phyloP scores from a whole-genome alignment of 225 moss, liverwort and hornwort species.

The Sphagnum tenellum region DNA sequence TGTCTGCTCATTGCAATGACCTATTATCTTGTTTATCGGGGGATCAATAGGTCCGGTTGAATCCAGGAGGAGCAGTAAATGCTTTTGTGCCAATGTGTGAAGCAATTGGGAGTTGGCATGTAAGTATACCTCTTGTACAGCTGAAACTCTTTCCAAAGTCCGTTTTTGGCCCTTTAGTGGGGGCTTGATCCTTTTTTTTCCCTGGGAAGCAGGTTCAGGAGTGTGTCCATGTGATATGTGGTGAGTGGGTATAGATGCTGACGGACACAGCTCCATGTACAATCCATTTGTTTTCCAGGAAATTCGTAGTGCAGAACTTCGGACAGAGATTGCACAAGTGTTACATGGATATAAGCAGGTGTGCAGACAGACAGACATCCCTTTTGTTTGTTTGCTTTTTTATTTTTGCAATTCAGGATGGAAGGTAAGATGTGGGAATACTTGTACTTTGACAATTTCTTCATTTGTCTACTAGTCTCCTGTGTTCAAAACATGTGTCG shows the following conservation, averaged over 20 bases:
- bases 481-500: background rate
- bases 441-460: background rate
- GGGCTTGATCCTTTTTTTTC: background rate
- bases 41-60: slow-evolving; percentile 59
- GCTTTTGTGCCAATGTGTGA: slow-evolving; percentile 93
- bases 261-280: too few species aligned
- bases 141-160: too few species aligned
- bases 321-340: slow-evolving; percentile 85
- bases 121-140: slow-evolving; percentile 28
- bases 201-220: slow-evolving; percentile 3
- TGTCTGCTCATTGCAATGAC: background rate
- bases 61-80: slow-evolving; percentile 82
- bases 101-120: slow-evolving; percentile 99
- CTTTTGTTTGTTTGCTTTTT: too few species aligned
- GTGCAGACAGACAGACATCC: too few species aligned
- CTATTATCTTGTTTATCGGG: too few species aligned
- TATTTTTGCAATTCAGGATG: too few species aligned
- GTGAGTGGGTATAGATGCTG: background rate
- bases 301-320: slow-evolving; percentile 80
- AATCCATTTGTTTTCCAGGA: slow-evolving; percentile 36
- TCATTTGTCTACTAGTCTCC: background rate
- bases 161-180: too few species aligned
- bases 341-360: slow-evolving; percentile 95
- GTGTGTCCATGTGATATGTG: background rate
- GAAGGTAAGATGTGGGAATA: background rate